Evolutionary conservation across 768 basidiomycete genomes (phyloP), one percentile per base, ranked within the genome.

Genomic region (Leccinum imitatum): DNA sequence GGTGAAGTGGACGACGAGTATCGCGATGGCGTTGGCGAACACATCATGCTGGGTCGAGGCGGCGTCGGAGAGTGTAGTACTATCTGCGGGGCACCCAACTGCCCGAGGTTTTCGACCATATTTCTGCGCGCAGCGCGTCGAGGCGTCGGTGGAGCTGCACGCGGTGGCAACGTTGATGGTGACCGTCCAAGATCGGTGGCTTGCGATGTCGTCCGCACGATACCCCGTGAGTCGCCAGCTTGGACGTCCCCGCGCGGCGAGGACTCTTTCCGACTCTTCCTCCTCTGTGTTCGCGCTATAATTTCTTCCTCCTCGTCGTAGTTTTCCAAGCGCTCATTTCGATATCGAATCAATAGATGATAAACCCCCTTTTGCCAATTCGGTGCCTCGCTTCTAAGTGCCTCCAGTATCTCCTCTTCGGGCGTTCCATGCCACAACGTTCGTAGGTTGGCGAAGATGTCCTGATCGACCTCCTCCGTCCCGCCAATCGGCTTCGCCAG

Each of bases 301-400:
- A 53, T 61, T 58, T 84, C 81, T 59, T 90, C 85, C 53, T 89
- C 88, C 57, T 89, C 88, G 58, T 89, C 85, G 71, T 84, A 90
- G 63, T 87, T 82, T 67, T 91, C 88, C 47, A 92, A 71, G 57
- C 87, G 86, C 64, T 82, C 84, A 53, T 83, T 82, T 48, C 95
- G 85, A 75, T 97, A 98, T 63, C 85, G 86, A 57, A 89, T 79
- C n/a, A 99, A 80, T 5, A 98, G 77, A 69, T 91, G 87, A 74
- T 99, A 99, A 52, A 98, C 91, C 0, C 92, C 93, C 75, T 99
- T 98, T 72, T 98, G 93, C 91, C 93, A 95, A 30, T 90, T 95
- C 54, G 86, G 86, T 57, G 87, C 84, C 54, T 77, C 67, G 66
- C 81, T 86, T 69, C 75, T 80, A 67, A 99, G 77, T 56, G 83